phyloP scores from a whole-genome alignment of 2,329 filamentous ascomycete genomes.

The Curvularia sp. region DNA sequence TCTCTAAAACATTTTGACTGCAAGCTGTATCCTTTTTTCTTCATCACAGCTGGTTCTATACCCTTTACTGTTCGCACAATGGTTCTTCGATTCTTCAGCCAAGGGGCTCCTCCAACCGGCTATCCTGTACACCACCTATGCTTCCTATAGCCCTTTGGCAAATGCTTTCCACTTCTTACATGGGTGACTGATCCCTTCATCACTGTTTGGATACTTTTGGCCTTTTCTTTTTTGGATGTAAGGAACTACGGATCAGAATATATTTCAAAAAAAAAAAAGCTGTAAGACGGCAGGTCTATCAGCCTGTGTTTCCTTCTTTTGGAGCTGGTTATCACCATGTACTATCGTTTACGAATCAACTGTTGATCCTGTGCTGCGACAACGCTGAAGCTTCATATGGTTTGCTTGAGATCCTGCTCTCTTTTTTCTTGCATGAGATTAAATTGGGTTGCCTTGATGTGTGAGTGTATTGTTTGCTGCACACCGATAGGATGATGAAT shows the following conservation, averaged over 20 bases:
- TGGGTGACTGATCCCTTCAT: background rate
- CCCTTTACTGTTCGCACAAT: constrained; percentile 11
- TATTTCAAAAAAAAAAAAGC: background rate
- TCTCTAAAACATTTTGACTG: constrained; percentile 3
- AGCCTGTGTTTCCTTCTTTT: background rate
- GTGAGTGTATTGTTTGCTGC: background rate
- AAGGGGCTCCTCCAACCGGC: background rate
- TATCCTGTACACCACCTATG: background rate
- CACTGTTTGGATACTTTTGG: background rate
- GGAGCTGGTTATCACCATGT: background rate
- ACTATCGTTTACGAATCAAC: constrained; percentile 5
- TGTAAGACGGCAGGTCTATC: background rate
- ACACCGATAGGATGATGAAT: background rate
- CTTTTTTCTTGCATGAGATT: background rate
- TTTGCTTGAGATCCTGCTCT: background rate
- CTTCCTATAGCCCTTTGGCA: background rate
- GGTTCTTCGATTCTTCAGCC: constrained; percentile 4
- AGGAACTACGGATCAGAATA: background rate
- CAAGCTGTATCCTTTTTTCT: constrained; percentile 14
- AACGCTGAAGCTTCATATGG: background rate
- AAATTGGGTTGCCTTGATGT: background rate
- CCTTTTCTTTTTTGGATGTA: background rate
- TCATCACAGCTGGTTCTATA: constrained; percentile 17
- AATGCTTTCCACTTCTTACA: background rate
- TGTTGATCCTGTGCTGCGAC: background rate